Conservation (phyloP, 257 asterid species). For the Solanum paucissectum region DNA sequence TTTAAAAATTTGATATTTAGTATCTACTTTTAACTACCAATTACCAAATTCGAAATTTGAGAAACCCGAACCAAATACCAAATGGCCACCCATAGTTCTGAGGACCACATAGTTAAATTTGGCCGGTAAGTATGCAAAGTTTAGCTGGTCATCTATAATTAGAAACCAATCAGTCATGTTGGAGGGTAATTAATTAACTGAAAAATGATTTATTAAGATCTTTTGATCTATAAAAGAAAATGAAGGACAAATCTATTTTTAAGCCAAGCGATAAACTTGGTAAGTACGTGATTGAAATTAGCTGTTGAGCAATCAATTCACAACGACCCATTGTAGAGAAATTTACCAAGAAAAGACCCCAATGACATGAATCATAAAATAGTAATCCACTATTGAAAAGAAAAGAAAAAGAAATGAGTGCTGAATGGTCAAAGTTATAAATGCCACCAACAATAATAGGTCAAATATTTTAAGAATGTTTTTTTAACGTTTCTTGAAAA, state of each 20-base stretch:
- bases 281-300: conserved; percentile 20
- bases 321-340: conserved; percentile 29
- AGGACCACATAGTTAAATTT: background rate
- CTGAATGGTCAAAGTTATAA: background rate
- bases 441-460: background rate
- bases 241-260: background rate
- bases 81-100: too few relatives aligned
- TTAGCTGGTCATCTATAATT: background rate
- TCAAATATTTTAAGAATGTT: background rate
- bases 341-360: conserved; percentile 8
- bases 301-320: conserved; percentile 46
- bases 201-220: background rate
- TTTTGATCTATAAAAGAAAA: background rate
- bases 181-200: background rate
- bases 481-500: background rate
- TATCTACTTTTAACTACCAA: too few relatives aligned
- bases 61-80: too few relatives aligned
- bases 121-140: background rate
- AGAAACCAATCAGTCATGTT: background rate
- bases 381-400: background rate
- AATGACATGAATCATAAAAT: background rate
- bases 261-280: background rate
- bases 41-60: too few relatives aligned
- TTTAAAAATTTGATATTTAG: too few relatives aligned
- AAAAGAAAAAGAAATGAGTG: background rate